Evolutionary conservation across 2,329 filamentous ascomycete genomes (phyloP), one percentile per base, ranked within the genome.

Genomic region (Colletotrichum sp.): DNA sequence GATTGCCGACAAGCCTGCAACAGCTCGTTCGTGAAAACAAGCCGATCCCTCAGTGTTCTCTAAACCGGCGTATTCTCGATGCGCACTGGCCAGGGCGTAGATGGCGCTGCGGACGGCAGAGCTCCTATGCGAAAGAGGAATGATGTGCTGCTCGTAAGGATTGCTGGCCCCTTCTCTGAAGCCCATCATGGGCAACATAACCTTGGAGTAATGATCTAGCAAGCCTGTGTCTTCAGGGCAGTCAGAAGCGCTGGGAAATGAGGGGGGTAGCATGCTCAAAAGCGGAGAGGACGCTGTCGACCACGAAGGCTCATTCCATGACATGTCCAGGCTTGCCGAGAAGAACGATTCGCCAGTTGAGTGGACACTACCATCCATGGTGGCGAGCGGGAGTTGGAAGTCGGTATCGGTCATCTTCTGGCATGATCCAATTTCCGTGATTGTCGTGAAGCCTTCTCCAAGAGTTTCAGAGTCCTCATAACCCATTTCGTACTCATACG

Each of bases 41-140:
- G 59, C 65, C 13, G 73, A 74, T 12, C 73, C 74, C 16, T 75
- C 69, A 6, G 73, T 74, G 13, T 33, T 66, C 9, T 69, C 69
- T 6, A 68, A 31, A 5, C 74, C 74, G 3, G 51, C 21, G 12
- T 74, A 74, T 31, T 68, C 68, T 21, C 69, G 72, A 43, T 76
- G 72, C 6, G 69, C 74, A 18, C 74, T 72, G 6, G 74, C 74
- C 36, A 76, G 9, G 8, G 74, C 74, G 11, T 68, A 76, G 24
- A 74, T 74, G 13, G 72, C 74, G 51, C 31, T 69, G 27, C 74
- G 65, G 13, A 75, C 74, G n/a, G 63, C 69, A 7, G 68, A 69
- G 29, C 74, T 76, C 15, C 65, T 69, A 15, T 72, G 69, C 6
- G 61, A 69, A 24, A 76, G 47, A 7, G 74, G 62, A 6, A 69